These are phyloP conservation scores for Globisporangium canariense DNA, from an alignment of 352 stramenopile genomes.

Conservation along the genomic window DNA sequence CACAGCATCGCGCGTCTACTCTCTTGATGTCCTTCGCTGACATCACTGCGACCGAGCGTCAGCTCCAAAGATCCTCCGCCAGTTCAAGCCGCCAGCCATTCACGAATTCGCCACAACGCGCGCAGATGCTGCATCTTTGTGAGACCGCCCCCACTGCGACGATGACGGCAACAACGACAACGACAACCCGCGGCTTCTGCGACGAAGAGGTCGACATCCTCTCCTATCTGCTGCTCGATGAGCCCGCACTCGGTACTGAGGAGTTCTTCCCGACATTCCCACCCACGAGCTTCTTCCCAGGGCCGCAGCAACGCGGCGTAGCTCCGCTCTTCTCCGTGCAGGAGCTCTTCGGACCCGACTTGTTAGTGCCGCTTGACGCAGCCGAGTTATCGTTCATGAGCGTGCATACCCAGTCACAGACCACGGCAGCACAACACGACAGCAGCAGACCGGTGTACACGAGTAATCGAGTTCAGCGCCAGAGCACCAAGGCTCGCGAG, in stretches of 20 bases:
- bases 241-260: not conserved
- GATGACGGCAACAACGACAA: not conserved
- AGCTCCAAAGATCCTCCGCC: not conserved
- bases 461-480: not conserved
- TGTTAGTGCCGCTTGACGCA: slow-evolving; percentile 3
- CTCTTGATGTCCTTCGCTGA: not conserved
- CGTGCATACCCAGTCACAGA: not conserved
- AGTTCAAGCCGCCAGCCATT: not conserved
- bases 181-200: slow-evolving; percentile 11
- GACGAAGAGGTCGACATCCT: slow-evolving; percentile 18
- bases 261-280: slow-evolving; percentile 8
- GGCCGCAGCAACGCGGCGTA: not conserved
- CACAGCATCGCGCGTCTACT: not conserved
- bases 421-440: not conserved
- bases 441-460: slow-evolving; percentile 5
- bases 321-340: not conserved
- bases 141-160: not conserved
- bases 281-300: slow-evolving; percentile 3
- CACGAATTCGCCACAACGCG: not conserved
- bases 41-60: not conserved
- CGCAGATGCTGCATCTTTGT: not conserved
- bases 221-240: slow-evolving; percentile 7
- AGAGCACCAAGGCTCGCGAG: not conserved
- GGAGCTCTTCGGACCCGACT: not conserved
- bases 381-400: not conserved